phyloP scores from a whole-genome alignment of 2,329 filamentous ascomycete species.

The Chalaropsis ovoidea region DNA sequence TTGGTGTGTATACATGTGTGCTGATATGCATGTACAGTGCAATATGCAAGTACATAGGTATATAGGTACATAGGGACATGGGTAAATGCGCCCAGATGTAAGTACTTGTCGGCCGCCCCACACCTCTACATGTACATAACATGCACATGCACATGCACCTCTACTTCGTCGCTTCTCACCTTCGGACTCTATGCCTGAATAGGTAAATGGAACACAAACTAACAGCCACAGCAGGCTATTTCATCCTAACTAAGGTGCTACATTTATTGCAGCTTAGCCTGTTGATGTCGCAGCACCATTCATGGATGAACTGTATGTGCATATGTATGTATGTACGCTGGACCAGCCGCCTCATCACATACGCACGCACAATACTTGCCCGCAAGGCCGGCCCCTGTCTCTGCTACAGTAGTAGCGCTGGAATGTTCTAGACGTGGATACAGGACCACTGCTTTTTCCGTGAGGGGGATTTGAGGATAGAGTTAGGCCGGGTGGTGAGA shows the following conservation, averaged over 20 bases:
- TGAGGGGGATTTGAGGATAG: not conserved
- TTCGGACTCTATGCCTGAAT: not conserved
- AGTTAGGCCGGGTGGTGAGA: not conserved
- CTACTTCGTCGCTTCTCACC: not conserved
- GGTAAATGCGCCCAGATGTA: no score
- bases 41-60: no score
- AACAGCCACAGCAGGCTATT: not conserved
- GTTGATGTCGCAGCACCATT: no score
- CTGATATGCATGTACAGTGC: not conserved
- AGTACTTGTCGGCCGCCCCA: not conserved
- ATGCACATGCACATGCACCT: not conserved
- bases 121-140: not conserved
- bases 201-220: not conserved
- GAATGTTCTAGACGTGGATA: slow-evolving; percentile 10
- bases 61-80: no score
- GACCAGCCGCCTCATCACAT: no score
- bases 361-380: not conserved
- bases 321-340: not conserved
- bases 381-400: not conserved
- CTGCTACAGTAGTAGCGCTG: not conserved
- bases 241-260: not conserved
- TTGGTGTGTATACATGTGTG: not conserved
- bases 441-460: not conserved
- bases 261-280: no score
- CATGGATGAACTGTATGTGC: not conserved